Base-by-base conservation (phyloP, 805 yeast species). In the Candida succiphila region DNA sequence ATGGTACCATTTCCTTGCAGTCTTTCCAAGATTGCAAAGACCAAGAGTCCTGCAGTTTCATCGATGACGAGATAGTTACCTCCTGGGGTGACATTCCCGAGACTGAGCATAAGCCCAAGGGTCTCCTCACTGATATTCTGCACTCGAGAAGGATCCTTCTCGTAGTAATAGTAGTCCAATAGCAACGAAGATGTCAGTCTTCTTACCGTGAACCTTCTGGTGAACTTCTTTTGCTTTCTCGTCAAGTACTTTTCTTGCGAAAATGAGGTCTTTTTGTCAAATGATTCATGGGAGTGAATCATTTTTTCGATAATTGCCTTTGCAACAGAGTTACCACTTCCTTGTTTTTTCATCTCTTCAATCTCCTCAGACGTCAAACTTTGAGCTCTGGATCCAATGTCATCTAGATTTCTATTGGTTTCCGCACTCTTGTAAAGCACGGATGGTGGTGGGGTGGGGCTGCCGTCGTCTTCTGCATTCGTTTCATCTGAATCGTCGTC, bases 171-270 rank as follows among this genome's bases (percentile, higher is more conserved):
- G 47, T 76, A 82, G 37, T 83, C 78, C 28, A 89, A 56, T 39
- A 92, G 61, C 39, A 75, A 77, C 6, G 82, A 72, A 16, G 84
- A 61, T 15, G 86, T 79, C 32, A 92, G 57, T 43, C 77, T 75
- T 43, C 83, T 85, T 14, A 94, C 77, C 2, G 87, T 79, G 60
- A 92, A 89, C 46, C 85, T 71, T 52, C 94, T 74, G 37, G 85
- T 69, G 52, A 84, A 92, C 62, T 92, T 92, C 53, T 81, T 87
- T 56, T 86, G 94, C 58, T 92, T 92, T 48, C 99, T 74, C 42
- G 80, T 78, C 46, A 89, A 58, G 55, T 92, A 92, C 60, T 92
- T 92, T 45, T 83, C 95, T 55, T 92, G 96, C 2, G 96, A 85
- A 49, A 71, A 85, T 20, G 77, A 63, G 5, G 97, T 92, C 56